Evolutionary conservation across 2,329 filamentous ascomycete species (phyloP).

Genomic region (Alternaria consortialis): DNA sequence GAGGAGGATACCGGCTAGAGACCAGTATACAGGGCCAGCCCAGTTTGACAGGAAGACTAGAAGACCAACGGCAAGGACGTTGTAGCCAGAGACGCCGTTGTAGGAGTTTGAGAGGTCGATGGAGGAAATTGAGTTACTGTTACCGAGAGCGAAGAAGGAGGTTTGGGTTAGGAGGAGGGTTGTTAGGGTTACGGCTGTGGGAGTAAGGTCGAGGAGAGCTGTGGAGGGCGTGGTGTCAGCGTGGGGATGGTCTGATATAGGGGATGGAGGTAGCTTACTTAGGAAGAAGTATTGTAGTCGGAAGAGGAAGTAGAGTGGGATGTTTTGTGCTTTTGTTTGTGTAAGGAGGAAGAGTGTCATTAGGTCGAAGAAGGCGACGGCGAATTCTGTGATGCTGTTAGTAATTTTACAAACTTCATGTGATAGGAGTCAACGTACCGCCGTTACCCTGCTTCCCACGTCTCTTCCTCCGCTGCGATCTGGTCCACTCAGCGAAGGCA

Average conservation of each 20-base stretch:
- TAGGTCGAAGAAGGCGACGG: conserved; percentile 66
- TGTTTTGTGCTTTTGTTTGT: conserved; percentile 84
- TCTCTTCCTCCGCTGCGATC: conserved; percentile 28
- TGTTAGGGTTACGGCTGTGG: conserved; percentile 69
- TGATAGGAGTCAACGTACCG: conserved; percentile 26
- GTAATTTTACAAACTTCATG: too few relatives aligned
- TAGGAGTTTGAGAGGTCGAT: conserved; percentile 94
- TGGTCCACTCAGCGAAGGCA: conserved; percentile 39
- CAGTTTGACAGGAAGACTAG: conserved; percentile 91
- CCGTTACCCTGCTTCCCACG: conserved; percentile 30
- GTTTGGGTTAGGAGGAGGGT: conserved; percentile 80
- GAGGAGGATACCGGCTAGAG: conserved; percentile 68
- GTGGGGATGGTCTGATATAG: conserved; percentile 43
- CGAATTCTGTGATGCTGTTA: conserved; percentile 50
- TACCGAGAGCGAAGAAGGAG: conserved; percentile 89
- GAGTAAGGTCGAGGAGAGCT: conserved; percentile 58
- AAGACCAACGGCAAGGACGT: conserved; percentile 78
- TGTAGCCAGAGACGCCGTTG: conserved; percentile 87
- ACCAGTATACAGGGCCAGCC: conserved; percentile 91
- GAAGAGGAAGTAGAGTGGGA: conserved; percentile 84
- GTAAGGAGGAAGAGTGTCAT: conserved; percentile 83
- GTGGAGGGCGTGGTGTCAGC: not conserved
- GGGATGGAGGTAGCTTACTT: conserved; percentile 31
- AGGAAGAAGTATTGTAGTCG: conserved; percentile 67
- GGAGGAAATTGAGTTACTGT: conserved; percentile 94